phyloP scores from a whole-genome alignment of 306 rosid genomes.

The Albizia julibrissin region DNA sequence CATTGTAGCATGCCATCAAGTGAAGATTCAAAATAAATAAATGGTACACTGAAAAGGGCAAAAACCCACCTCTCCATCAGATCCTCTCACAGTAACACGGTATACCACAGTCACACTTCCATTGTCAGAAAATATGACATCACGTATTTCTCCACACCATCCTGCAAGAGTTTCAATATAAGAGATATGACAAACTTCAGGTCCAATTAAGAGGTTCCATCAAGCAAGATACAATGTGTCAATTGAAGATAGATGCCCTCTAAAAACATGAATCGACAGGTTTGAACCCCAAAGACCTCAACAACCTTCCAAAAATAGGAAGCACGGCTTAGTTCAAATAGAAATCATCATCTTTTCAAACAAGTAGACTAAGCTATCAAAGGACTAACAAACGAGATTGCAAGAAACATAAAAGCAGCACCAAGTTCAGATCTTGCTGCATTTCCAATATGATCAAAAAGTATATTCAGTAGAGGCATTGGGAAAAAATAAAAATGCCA shows the following conservation, averaged over 20 bases:
- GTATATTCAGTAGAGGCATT: background rate
- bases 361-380: background rate
- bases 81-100: conserved; percentile 91
- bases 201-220: background rate
- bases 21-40: conserved; percentile 6
- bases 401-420: background rate
- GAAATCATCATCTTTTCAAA: background rate
- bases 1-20: background rate
- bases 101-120: conserved; percentile 91
- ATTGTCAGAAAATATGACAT: conserved; percentile 91
- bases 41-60: background rate
- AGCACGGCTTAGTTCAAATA: background rate
- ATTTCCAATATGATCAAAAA: background rate
- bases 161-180: conserved; percentile 48
- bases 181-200: background rate
- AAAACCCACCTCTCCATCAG: conserved; percentile 89
- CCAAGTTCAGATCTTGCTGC: background rate
- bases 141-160: conserved; percentile 99
- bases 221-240: background rate
- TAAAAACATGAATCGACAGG: background rate
- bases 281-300: background rate
- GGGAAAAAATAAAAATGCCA: background rate
- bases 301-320: background rate
- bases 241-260: background rate
- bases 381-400: background rate